Evolutionary conservation across 345 rosid species (phyloP).

Genomic region (Firmiana major): DNA sequence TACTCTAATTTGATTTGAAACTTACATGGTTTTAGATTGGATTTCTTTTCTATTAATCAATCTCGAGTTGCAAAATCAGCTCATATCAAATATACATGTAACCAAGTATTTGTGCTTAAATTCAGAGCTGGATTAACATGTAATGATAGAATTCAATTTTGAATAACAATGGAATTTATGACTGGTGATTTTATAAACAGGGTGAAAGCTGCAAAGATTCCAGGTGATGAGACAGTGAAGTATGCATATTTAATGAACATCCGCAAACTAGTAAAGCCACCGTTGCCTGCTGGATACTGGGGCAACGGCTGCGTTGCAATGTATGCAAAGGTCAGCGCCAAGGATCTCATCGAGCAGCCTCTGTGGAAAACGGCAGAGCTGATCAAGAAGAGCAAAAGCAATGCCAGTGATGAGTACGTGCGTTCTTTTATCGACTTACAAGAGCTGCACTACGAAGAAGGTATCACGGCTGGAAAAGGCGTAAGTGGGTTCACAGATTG

Average conservation of each 20-base stretch:
- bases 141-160: background rate
- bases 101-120: too few species aligned
- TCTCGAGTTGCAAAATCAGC: too few species aligned
- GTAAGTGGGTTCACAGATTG: slow-evolving; percentile 94
- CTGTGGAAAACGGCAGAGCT: slow-evolving; percentile 71
- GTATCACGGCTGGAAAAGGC: slow-evolving; percentile 47
- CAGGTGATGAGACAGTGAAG: slow-evolving; percentile 46
- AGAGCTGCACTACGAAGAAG: slow-evolving; percentile 45
- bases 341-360: slow-evolving; percentile 53
- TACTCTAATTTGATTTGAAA: background rate
- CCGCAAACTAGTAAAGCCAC: slow-evolving; percentile 55
- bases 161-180: background rate
- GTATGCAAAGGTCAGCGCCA: slow-evolving; percentile 53
- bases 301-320: slow-evolving; percentile 84
- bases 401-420: slow-evolving; percentile 56
- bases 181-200: slow-evolving; percentile 21
- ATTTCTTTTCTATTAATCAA: background rate
- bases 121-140: too few species aligned
- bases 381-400: slow-evolving; percentile 70
- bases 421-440: slow-evolving; percentile 77
- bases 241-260: slow-evolving; percentile 66
- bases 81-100: background rate
- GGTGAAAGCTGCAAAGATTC: slow-evolving; percentile 49
- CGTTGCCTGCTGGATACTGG: slow-evolving; percentile 72
- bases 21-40: background rate